Evolutionary conservation across 2,329 filamentous ascomycete species (phyloP), one percentile per base, ranked within the genome.

Genomic region (Pseudogymnoascus sp.): DNA sequence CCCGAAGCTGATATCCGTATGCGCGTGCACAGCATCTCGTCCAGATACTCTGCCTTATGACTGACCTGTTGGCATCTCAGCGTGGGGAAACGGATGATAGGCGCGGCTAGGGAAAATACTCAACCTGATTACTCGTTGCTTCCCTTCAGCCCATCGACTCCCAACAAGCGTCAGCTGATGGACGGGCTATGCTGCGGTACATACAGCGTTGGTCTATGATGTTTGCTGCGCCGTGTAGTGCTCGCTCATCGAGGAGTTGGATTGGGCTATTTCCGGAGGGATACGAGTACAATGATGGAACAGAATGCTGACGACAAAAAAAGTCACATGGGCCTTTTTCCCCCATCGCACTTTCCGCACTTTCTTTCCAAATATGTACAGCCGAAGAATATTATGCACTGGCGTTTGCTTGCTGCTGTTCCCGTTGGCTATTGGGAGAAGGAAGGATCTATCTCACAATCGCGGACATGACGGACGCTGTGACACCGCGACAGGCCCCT

Each of bases 151-250:
- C 50, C 50, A 31, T 56, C n/a, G 50, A 11, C 26, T 56, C 50
- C 50, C 50, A 56, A 56, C 50, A 19, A 56, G n/a, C 29, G 16
- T 56, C 50, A 56, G 50, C 50, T 56, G 50, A 56, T 56, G 50
- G 50, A 33, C 3, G 47, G n/a, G 19, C n/a, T 47, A 26, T 26
- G 42, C 21, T 47, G 19, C 26, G 42, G 42, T 47, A 47, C 42
- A 6, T 21, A 19, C 8, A 3, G 40, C 19, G 40, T 5, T 42
- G 40, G 40, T 24, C 44, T 11, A 24, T 29, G 29, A 6, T 50
- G 19, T 6, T 11, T 50, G 26, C 50, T 56, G 29, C n/a, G 50
- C 50, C n/a, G 50, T 33, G n/a, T 29, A 56, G 50, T 33, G 29
- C n/a, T 56, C 5, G n/a, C 50, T 56, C 50, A 13, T 1, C 14